Conservation (phyloP, 2,329 filamentous ascomycete species). For the Amylocarpus encephaloides region DNA sequence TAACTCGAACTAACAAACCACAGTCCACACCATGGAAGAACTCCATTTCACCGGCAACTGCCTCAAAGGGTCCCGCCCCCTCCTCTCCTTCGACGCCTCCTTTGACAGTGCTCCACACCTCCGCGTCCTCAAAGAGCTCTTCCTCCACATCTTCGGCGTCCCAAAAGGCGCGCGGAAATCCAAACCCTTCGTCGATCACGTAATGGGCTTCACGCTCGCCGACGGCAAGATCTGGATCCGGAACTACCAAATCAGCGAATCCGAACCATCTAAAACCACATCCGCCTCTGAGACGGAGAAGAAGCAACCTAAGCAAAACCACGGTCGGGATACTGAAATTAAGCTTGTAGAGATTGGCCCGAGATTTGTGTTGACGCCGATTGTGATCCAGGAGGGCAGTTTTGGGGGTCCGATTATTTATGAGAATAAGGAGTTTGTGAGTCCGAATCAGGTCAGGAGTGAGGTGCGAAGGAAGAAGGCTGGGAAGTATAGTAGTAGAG, state of each 20-base stretch:
- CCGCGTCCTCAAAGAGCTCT: constrained; percentile 78
- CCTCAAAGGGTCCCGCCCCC: constrained; percentile 82
- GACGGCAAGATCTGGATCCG: constrained; percentile 96
- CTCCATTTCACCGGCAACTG: constrained; percentile 96
- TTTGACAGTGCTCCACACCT: constrained; percentile 81
- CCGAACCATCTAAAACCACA: constrained; percentile 50
- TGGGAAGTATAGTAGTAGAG: constrained; percentile 67
- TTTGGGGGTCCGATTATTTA: constrained; percentile 97
- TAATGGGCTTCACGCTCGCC: constrained; percentile 85
- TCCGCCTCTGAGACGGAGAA: constrained; percentile 36
- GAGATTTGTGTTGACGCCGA: constrained; percentile 85
- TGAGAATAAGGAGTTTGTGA: constrained; percentile 96
- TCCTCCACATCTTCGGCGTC: constrained; percentile 86
- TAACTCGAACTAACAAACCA: constrained; percentile 29
- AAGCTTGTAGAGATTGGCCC: constrained; percentile 89
- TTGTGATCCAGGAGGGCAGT: constrained; percentile 88
- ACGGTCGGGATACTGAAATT: constrained; percentile 64
- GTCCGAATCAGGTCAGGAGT: constrained; percentile 85
- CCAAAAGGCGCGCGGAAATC: constrained; percentile 81
- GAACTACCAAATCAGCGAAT: constrained; percentile 88
- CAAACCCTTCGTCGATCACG: constrained; percentile 94
- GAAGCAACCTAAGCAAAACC: constrained; percentile 41
- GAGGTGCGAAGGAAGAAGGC: constrained; percentile 75
- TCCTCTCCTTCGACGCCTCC: constrained; percentile 83
- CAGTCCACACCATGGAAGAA: constrained; percentile 93